phyloP scores from a whole-genome alignment of 371 early-diverging fungal genomes.

The Chytridium lagenaria region DNA sequence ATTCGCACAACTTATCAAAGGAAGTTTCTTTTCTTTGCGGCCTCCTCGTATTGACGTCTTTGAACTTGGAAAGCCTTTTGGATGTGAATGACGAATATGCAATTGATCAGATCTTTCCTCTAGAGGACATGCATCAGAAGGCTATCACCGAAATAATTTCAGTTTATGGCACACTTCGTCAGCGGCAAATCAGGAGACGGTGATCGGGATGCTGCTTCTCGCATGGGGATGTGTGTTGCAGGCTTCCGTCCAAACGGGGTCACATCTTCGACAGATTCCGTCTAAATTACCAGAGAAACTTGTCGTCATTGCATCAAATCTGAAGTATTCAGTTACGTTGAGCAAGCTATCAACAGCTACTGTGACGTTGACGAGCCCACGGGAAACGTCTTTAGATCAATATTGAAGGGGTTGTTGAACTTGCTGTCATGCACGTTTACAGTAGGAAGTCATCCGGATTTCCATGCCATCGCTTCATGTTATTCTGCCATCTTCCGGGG shows the following conservation, averaged over 20 bases:
- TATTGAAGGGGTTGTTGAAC: conserved; percentile 47
- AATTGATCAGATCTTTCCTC: neutral
- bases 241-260: neutral
- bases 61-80: conserved; percentile 35
- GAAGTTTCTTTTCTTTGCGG: conserved; percentile 40
- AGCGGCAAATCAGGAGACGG: conserved; percentile 17
- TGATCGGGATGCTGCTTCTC: conserved; percentile 27
- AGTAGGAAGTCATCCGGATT: conserved; percentile 37
- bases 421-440: conserved; percentile 32
- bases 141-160: conserved; percentile 12
- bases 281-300: neutral
- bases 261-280: conserved; percentile 9
- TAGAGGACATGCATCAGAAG: conserved; percentile 4
- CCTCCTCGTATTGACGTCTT: conserved; percentile 35
- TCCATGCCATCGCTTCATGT: conserved; percentile 34
- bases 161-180: conserved; percentile 13
- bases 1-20: conserved; percentile 20
- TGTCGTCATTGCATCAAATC: conserved; percentile 9
- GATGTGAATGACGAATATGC: neutral
- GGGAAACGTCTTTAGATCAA: conserved; percentile 31
- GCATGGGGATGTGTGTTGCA: conserved; percentile 35
- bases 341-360: neutral
- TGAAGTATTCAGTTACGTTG: conserved; percentile 29
- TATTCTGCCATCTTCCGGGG: conserved; percentile 34
- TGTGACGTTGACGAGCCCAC: conserved; percentile 18